Evolutionary conservation across 1,284 basidiomycete genomes (phyloP).

Genomic region (Vanrija pseudolonga): DNA sequence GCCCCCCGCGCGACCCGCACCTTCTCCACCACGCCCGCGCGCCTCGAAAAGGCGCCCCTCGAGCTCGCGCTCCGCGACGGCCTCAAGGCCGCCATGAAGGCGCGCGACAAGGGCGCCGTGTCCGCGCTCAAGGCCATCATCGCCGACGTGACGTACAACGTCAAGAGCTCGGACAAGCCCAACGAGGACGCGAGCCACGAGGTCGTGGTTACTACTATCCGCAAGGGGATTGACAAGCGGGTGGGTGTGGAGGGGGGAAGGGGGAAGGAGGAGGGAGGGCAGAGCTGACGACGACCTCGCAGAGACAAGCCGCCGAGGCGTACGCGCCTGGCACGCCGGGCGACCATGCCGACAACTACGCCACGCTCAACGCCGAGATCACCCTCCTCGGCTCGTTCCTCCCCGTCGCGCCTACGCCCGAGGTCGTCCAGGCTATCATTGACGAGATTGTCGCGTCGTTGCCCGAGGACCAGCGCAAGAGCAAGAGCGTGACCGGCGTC

Average conservation of each 20-base stretch:
- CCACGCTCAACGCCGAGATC: constrained; percentile 32
- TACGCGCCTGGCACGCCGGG: constrained; percentile 37
- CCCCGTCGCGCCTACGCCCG: constrained; percentile 32
- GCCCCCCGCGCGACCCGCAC: constrained; percentile 3
- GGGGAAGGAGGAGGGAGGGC: no score
- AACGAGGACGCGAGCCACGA: constrained; percentile 33
- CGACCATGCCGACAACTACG: constrained; percentile 33
- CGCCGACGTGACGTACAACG: constrained; percentile 41
- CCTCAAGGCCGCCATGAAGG: constrained; percentile 47
- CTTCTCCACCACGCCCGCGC: constrained; percentile 18
- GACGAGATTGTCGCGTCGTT: constrained; percentile 30
- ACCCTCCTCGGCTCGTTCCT: constrained; percentile 33
- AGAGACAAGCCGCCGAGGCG: constrained; percentile 35
- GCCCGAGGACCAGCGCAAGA: constrained; percentile 19
- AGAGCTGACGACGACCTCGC: neutral
- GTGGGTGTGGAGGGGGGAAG: constrained; percentile 18
- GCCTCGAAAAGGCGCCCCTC: constrained; percentile 17
- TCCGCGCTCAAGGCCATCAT: constrained; percentile 38
- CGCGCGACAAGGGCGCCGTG: constrained; percentile 35
- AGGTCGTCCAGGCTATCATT: constrained; percentile 27
- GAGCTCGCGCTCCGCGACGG: constrained; percentile 37
- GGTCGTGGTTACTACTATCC: constrained; percentile 31
- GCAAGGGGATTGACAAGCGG: constrained; percentile 42
- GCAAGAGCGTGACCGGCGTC: constrained; percentile 31
- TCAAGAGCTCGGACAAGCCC: constrained; percentile 36